Base-by-base conservation (phyloP, 2,329 filamentous ascomycete species). In the Cladophialophora psammophila region DNA sequence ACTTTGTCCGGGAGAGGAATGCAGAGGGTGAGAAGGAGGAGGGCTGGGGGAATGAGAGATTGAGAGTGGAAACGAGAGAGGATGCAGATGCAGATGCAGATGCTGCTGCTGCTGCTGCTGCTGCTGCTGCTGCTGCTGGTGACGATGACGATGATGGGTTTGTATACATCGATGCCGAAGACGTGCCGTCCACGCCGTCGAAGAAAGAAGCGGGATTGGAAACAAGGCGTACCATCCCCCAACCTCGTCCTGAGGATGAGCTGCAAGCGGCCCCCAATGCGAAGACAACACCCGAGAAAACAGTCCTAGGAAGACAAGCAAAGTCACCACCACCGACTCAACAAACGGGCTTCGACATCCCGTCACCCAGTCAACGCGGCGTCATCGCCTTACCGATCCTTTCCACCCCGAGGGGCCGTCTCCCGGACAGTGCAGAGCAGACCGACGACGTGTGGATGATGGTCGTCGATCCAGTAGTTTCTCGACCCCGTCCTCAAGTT, bases 1-100 rank as follows among this genome's bases (percentile, higher is more conserved):
- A 50, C 15, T 69, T 71, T 52, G 66, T 69, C 18, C 32, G 40
- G n/a, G 53, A 42, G 40, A 59, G 48, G 61, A 69, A 71, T 48
- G 32, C 26, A 7, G 67, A 67, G 31, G 31, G 42, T 26, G 56
- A 61, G 12, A 20, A 50, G 12, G 20, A 12, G 6, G 45, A 50
- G 45, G 45, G 18, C 9, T 8, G 5, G 34, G 26, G 48, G 18
- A n/a, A 31, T 35, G 42, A 26, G 48, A 26, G 35, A 2, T 38
- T 35, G 45, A 40, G 20, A 32, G 12, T 9, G 34, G 10, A 35
- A 53, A 42, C n/a, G 31, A 26, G 56, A 9, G 35, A 48, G 18
- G 26, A 61, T 48, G 31, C 35, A 9, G 20, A 42, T 7, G 32
- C 15, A n/a, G n/a, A n/a, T n/a, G n/a, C n/a, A n/a, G n/a, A n/a